Conservation (phyloP, 2,329 filamentous ascomycete species). For the Chrysoporthe austroafricana region DNA sequence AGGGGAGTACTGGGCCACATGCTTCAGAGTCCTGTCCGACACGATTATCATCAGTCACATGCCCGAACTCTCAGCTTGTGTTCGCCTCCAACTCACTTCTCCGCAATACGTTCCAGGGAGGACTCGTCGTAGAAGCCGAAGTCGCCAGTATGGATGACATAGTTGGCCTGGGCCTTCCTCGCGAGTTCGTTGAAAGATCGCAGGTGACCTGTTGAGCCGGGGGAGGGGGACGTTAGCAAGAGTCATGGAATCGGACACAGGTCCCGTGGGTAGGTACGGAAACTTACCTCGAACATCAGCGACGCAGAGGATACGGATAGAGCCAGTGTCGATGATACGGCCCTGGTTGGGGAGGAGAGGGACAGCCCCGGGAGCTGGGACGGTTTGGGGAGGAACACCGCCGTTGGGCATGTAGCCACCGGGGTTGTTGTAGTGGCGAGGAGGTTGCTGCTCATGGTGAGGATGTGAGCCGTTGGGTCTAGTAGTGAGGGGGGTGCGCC, state of each 20-base stretch:
- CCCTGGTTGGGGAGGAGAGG: conserved; percentile 71
- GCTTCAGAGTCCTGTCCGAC: conserved; percentile 80
- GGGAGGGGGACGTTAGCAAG: conserved; percentile 22
- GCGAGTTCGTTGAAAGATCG: conserved; percentile 95
- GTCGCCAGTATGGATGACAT: conserved; percentile 98
- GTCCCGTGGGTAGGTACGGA: conserved; percentile 8
- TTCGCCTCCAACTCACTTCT: conserved; percentile 71
- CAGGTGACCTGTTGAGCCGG: conserved; percentile 74
- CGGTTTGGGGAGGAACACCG: conserved; percentile 46
- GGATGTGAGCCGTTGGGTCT: conserved; percentile 27
- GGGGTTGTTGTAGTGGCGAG: conserved; percentile 52
- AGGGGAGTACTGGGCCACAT: conserved; percentile 97
- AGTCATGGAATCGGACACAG: not conserved
- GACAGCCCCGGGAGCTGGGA: conserved; percentile 61
- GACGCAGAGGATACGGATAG: conserved; percentile 70
- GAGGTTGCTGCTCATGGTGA: conserved; percentile 29
- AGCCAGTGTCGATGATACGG: conserved; percentile 66
- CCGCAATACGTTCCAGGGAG: conserved; percentile 93
- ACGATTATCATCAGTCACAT: conserved; percentile 27
- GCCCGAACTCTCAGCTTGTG: not conserved
- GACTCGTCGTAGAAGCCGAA: conserved; percentile 99
- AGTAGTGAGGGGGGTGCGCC: conserved; percentile 26
- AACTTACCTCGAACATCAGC: conserved; percentile 71
- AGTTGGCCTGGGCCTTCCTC: conserved; percentile 90
- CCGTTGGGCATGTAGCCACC: conserved; percentile 67